Conservation (phyloP, 2,329 filamentous ascomycete species). For the Ilyonectria robusta region DNA sequence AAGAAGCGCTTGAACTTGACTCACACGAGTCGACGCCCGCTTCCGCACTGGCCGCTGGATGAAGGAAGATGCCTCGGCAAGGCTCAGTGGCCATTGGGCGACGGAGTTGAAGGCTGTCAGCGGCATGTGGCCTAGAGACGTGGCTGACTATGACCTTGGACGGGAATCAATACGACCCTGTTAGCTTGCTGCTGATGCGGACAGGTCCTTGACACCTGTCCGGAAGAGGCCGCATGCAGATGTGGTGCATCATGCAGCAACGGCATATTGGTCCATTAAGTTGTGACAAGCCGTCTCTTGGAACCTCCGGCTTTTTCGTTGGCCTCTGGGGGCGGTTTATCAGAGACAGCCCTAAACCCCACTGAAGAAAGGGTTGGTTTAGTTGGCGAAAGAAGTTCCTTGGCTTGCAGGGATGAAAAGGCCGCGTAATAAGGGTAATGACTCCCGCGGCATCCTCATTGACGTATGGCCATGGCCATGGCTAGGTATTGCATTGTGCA, state of each 20-base stretch:
- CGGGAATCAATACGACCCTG: background rate
- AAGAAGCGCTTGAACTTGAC: background rate
- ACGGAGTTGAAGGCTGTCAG: background rate
- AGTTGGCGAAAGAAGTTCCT: background rate
- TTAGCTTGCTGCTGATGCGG: background rate
- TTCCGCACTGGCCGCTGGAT: background rate
- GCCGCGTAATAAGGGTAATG: background rate
- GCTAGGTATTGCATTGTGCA: background rate
- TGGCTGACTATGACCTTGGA: background rate
- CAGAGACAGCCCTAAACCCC: background rate
- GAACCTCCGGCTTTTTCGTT: background rate
- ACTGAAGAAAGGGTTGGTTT: background rate
- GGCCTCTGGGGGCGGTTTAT: background rate
- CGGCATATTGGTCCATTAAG: background rate
- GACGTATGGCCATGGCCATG: background rate
- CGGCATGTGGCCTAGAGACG: background rate
- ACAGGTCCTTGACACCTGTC: background rate
- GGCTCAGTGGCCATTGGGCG: background rate
- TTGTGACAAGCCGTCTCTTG: too few species aligned
- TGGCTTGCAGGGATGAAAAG: background rate
- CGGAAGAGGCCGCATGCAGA: conserved; percentile 6
- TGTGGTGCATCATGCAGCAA: conserved; percentile 1
- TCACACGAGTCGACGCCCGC: background rate
- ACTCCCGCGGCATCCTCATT: background rate
- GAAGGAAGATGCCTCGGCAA: conserved; percentile 1